Base-by-base conservation (phyloP, 768 basidiomycete genomes). In the Amanita subjunquillea region DNA sequence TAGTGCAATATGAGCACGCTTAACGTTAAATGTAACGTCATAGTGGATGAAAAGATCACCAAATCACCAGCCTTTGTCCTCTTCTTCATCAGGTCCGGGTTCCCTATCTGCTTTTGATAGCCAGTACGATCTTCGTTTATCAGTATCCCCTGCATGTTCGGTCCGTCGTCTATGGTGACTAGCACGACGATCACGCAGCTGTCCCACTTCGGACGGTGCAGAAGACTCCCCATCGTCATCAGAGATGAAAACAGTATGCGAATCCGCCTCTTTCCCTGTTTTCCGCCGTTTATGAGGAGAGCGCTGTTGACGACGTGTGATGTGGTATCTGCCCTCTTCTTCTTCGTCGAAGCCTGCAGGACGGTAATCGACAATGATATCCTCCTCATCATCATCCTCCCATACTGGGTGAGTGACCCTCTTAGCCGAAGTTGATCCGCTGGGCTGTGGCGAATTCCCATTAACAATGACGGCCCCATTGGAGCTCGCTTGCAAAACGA, bases 311-410 rank as follows among this genome's bases (percentile, higher is more conserved):
- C 69, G 68, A 45, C 70, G 34, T 13, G 34, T 70, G 53, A 82
- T 79, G 51, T 67, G 67, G 62, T 83, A 83, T 49, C 78, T 75
- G 40, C 84, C 83, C 3, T 69, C 72, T 53, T 80, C 83, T n/a
- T 79, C 76, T 12, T 70, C 65, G 39, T 69, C 47, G 34, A 9
- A n/a, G 2, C 23, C 25, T 10, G 37, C 25, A 22, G 27, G 42
- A 37, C 65, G 62, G 15, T 63, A 61, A 20, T 58, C 62, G 22
- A 61, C 59, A 38, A 59, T 60, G 12, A 60, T 51, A 2, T 66
- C 67, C 54, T 63, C 67, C 54, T 63, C 60, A 13, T 76, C 73
- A 6, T 67, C 69, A 34, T 67, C 67, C 29, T 68, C 63, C 72
- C 73, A 72, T 3, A 65, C 73, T n/a, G 69, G 60, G 46, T 63